phyloP scores from a whole-genome alignment of 2,329 filamentous ascomycete species.

The Verticillium isaacii region DNA sequence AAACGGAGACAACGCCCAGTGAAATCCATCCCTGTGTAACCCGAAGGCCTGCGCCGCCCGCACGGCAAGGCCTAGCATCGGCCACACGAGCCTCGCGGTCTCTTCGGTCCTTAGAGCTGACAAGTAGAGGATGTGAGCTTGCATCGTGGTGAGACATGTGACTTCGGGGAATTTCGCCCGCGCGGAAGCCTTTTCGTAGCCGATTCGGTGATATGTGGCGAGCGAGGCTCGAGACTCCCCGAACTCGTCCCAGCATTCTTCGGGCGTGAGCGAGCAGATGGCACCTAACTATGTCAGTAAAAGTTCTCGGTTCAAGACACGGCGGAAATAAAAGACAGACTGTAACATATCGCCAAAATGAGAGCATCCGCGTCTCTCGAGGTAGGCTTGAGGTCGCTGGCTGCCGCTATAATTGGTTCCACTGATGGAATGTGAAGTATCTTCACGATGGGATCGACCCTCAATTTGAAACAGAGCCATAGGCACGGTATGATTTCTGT shows the following conservation, averaged over 20 bases:
- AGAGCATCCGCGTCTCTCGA: background rate
- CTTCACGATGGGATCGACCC: background rate
- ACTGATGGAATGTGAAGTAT: background rate
- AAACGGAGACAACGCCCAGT: background rate
- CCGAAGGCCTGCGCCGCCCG: background rate
- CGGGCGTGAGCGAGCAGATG: background rate
- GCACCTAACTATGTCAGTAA: background rate
- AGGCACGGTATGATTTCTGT: background rate
- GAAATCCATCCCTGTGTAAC: background rate
- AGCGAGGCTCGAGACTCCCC: background rate
- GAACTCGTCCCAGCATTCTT: background rate
- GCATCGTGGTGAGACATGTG: background rate
- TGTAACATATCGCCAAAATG: background rate
- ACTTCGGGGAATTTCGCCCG: background rate
- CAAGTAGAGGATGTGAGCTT: background rate
- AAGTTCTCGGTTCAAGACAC: background rate
- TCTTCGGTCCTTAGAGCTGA: background rate
- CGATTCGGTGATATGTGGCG: background rate
- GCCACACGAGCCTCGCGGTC: background rate
- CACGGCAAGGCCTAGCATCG: background rate
- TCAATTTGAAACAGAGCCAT: background rate
- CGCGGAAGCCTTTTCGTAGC: background rate
- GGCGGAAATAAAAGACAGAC: background rate
- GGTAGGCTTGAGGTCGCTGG: background rate
- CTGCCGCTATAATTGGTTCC: background rate